Percentiles rank a stretch among this genome's conserved stretches.
Conservation (phyloP, 2,329 filamentous ascomycete genomes). For the Colletotrichum viniferum region DNA sequence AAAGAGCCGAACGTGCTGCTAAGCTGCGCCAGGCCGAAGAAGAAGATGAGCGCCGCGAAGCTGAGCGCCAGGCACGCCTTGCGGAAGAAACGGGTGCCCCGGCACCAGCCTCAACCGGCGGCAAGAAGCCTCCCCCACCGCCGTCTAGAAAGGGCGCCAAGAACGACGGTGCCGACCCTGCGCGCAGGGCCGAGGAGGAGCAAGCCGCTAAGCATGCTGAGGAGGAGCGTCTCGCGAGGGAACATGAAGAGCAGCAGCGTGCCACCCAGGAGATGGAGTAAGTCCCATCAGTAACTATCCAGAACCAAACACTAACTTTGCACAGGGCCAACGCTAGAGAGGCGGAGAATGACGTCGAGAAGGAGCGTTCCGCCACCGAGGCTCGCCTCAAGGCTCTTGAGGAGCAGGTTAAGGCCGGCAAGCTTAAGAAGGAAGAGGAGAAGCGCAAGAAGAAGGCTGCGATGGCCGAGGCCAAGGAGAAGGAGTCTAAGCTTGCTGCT, state of each 20-base stretch:
- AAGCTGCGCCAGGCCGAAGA: constrained; percentile 90
- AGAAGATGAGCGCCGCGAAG: constrained; percentile 87
- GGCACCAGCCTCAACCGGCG: constrained; percentile 53
- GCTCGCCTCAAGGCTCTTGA: constrained; percentile 88
- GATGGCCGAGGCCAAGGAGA: constrained; percentile 83
- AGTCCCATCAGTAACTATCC: constrained; percentile 44
- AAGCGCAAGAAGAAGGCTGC: constrained; percentile 92
- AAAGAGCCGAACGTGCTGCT: constrained; percentile 84
- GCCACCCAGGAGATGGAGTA: constrained; percentile 83
- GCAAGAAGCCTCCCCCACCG: constrained; percentile 77
- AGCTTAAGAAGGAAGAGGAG: constrained; percentile 95
- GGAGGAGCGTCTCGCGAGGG: constrained; percentile 68
- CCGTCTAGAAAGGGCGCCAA: constrained; percentile 74
- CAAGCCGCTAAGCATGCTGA: constrained; percentile 64
- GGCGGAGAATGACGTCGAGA: constrained; percentile 81
- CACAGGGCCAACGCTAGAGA: constrained; percentile 72
- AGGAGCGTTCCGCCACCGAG: constrained; percentile 80
- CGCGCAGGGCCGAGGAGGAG: constrained; percentile 64
- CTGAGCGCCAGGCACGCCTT: constrained; percentile 82
- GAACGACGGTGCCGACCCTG: constrained; percentile 61
- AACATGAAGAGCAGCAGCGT: constrained; percentile 77
- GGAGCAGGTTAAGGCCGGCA: constrained; percentile 91
- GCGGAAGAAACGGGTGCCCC: constrained; percentile 76
- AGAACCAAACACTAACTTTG: constrained; percentile 31
- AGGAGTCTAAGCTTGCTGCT: constrained; percentile 81